phyloP scores from a whole-genome alignment of 139 green algal species.

The Haematococcus sp. region DNA sequence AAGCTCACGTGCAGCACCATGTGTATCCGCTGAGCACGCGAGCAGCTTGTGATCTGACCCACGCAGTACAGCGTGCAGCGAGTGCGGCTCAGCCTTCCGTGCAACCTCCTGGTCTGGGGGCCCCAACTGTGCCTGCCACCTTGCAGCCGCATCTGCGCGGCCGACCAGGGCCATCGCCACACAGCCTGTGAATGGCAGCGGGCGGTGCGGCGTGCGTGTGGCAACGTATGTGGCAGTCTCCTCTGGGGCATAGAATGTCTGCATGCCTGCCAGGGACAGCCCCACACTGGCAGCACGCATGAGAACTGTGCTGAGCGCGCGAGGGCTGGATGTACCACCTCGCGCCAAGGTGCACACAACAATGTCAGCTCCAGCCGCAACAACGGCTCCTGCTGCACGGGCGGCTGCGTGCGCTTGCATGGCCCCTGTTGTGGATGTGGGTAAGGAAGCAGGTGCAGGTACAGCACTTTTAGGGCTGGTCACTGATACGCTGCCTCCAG shows the following conservation, averaged over 20 bases:
- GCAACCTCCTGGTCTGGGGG: slow-evolving; percentile 9
- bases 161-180: slow-evolving; percentile 13
- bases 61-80: slow-evolving; percentile 19
- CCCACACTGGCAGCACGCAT: too few relatives aligned
- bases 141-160: neutral
- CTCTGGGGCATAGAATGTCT: neutral
- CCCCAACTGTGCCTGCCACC: slow-evolving; percentile 20
- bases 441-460: too few relatives aligned
- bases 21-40: slow-evolving; percentile 12
- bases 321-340: too few relatives aligned
- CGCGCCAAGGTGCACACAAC: too few relatives aligned
- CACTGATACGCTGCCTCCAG: too few relatives aligned
- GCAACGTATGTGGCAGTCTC: slow-evolving; percentile 4
- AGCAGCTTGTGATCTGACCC: slow-evolving; percentile 3
- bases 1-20: neutral
- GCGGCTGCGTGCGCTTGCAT: too few relatives aligned
- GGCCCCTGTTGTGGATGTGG: too few relatives aligned
- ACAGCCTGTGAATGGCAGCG: slow-evolving; percentile 8
- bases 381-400: too few relatives aligned
- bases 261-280: too few relatives aligned
- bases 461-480: too few relatives aligned
- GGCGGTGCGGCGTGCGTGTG: slow-evolving; percentile 16
- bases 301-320: too few relatives aligned
- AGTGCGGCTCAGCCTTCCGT: slow-evolving; percentile 9
- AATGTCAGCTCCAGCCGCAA: too few relatives aligned